Conservation (phyloP, 257 asterid genomes). For the Penstemon davidsonii region DNA sequence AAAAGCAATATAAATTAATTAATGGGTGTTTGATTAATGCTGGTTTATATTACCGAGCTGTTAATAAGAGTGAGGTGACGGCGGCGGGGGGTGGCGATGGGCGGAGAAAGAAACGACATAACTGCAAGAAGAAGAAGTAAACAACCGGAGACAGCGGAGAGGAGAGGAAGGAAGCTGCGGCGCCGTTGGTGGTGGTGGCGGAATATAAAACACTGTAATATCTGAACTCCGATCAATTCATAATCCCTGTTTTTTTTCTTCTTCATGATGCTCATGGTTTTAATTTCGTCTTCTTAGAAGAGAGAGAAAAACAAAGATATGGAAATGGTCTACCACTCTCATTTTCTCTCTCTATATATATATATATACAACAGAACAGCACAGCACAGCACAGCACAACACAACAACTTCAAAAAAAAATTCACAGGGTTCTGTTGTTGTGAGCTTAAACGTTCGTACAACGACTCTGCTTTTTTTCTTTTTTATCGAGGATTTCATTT, state of each 20-base stretch:
- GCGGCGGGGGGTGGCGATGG: slow-evolving; percentile 13
- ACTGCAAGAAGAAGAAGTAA: slow-evolving; percentile 32
- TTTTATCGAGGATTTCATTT: too few species aligned
- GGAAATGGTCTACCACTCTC: neutral
- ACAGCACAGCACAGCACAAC: too few species aligned
- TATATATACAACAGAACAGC: too few species aligned
- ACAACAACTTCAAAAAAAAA: too few species aligned
- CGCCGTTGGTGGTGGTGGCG: slow-evolving; percentile 47
- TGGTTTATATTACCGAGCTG: slow-evolving; percentile 17
- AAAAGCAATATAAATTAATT: too few species aligned
- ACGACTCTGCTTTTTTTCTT: too few species aligned
- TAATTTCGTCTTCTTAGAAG: too few species aligned
- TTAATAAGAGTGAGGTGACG: neutral
- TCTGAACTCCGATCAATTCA: slow-evolving; percentile 37
- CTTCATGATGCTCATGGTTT: slow-evolving; percentile 39
- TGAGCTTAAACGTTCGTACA: too few species aligned
- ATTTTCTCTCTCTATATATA: neutral
- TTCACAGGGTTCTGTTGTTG: too few species aligned
- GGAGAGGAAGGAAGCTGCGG: slow-evolving; percentile 45
- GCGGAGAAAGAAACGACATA: slow-evolving; percentile 38
- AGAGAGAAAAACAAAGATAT: slow-evolving; percentile 4
- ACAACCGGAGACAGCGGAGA: slow-evolving; percentile 31
- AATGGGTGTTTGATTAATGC: too few species aligned
- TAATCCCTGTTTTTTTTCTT: slow-evolving; percentile 38
- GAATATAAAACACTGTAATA: slow-evolving; percentile 43